Evolutionary conservation across 2,329 filamentous ascomycete species (phyloP), one percentile per base, ranked within the genome.

Genomic region (Dryadomyces quercivorus): DNA sequence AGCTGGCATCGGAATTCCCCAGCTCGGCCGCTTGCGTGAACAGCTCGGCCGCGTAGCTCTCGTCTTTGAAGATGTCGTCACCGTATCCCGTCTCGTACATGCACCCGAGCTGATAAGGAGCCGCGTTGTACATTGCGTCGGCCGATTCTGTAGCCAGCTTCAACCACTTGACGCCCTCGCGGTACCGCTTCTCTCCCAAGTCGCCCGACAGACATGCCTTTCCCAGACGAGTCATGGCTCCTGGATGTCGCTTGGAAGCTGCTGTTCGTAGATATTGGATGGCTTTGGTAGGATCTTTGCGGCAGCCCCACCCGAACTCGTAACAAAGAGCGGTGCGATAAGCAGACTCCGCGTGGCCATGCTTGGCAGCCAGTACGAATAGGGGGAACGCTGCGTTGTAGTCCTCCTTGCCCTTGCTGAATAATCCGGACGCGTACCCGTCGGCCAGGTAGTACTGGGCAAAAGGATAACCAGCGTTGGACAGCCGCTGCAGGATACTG

Each of bases 391-490:
- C 91, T 44, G 87, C 84, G 65, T 91, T 88, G 66, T 94, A 86
- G 66, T 98, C 93, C 63, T 89, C 84, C 65, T 92, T 94, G 58
- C 89, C 88, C 69, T 96, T 97, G 72, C 83, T 95, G 70, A 98
- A 97, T 22, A 98, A 75, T 0, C 93, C 93, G 6, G 92, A 96
- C 2, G 90, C 88, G 66, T 88, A 95, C 1, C 93, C 93, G 66
- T 98, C 93, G 20, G 84, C 93, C 13, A 98, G 81, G 67, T 97
- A 97, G 71, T 98, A 98, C 68, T 98, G 93, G 3, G 93, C 93
- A 68, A 96, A 97, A 1, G 93, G 93, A 67, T 96, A 96, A 48
- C 89, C 89, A 56, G 83, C 84, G 69, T 91, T 92, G 18, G 91
- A 79, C 52, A 97, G 77, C 58, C 84, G 85, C 69, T 94, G 88